phyloP scores from a whole-genome alignment of 2,329 filamentous ascomycete species.

The Ustulina deusta region DNA sequence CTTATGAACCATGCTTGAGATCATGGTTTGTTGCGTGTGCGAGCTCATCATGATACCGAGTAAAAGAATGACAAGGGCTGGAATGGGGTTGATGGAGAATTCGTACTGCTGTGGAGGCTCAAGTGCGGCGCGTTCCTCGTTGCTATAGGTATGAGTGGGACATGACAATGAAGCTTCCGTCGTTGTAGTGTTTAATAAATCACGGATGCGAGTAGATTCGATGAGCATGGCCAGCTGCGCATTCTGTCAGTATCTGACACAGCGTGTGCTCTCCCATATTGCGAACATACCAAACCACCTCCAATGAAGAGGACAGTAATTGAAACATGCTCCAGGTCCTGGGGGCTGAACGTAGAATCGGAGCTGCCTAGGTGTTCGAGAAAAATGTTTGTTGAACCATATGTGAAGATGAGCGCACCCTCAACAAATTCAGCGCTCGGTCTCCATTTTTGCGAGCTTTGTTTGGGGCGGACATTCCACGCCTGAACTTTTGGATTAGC shows the following conservation, averaged over 20 bases:
- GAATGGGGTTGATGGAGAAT: conserved; percentile 88
- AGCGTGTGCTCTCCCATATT: neutral
- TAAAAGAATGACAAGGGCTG: conserved; percentile 85
- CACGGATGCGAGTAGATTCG: conserved; percentile 77
- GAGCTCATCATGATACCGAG: conserved; percentile 96
- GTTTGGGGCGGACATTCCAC: conserved; percentile 84
- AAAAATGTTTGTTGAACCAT: conserved; percentile 91
- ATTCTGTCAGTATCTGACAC: conserved; percentile 18
- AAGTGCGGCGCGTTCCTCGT: conserved; percentile 63
- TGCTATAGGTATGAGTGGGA: conserved; percentile 52
- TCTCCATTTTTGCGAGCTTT: conserved; percentile 69
- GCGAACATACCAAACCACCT: conserved; percentile 78
- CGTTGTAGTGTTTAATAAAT: conserved; percentile 71
- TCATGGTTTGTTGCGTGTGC: conserved; percentile 85
- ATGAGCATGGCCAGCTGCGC: conserved; percentile 73
- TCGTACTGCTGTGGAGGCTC: conserved; percentile 74
- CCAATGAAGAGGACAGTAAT: conserved; percentile 96
- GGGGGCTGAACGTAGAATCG: conserved; percentile 77
- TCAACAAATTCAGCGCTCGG: conserved; percentile 91
- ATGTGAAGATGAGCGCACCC: conserved; percentile 89
- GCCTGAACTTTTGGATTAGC: conserved; percentile 59
- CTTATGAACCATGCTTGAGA: conserved; percentile 90
- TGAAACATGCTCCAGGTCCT: conserved; percentile 90
- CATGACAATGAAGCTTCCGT: conserved; percentile 52
- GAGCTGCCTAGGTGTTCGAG: conserved; percentile 85